Evolutionary conservation across 2,329 filamentous ascomycete species (phyloP), one percentile per base, ranked within the genome.

Genomic region (Pseudogymnoascus sp.): DNA sequence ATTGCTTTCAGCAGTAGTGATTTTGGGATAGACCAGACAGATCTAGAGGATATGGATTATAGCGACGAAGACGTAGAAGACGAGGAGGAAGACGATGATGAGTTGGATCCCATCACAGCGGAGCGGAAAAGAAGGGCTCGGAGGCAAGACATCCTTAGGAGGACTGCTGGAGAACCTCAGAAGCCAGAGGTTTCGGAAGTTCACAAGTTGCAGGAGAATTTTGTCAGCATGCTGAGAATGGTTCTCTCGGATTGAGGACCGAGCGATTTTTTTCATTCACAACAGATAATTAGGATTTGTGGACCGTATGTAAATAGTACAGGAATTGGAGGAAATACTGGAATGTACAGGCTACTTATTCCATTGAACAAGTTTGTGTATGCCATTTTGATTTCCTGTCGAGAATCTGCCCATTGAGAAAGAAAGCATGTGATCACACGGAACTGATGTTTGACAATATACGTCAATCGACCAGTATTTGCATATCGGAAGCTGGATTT

Each of bases 21-120:
- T 76, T 99, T 99, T 77, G 95, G 95, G 0, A 79, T 99, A 19
- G 87, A 97, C 72, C 85, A 89, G 71, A 87, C 89, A 72, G 95
- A 97, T 73, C 79, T 97, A 13, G 85, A 93, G 73, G 93, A 96
- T 66, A 87, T 97, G 75, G 85, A 85, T 50, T 91, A 95, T 69
- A 90, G 90, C 2, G 89, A 93, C 63, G 84, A 86, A 1, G 86
- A 87, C 11, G 83, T 85, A 5, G 85, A 87, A 64, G 79, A 82
- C 31, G 85, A 88, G 68, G 81, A 88, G n/a, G 87, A 88, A 63
- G 84, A 82, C 11, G 87, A 90, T 62, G 91, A 96, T 64, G 87
- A 93, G 64, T 76, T 90, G 65, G 93, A 97, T 71, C 92, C 93
- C 1, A 96, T 99, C 68, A 87, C 87, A 66, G 90, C 90, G 5